Conservation (phyloP, 2,329 filamentous ascomycete species). For the Cercospora beticola region DNA sequence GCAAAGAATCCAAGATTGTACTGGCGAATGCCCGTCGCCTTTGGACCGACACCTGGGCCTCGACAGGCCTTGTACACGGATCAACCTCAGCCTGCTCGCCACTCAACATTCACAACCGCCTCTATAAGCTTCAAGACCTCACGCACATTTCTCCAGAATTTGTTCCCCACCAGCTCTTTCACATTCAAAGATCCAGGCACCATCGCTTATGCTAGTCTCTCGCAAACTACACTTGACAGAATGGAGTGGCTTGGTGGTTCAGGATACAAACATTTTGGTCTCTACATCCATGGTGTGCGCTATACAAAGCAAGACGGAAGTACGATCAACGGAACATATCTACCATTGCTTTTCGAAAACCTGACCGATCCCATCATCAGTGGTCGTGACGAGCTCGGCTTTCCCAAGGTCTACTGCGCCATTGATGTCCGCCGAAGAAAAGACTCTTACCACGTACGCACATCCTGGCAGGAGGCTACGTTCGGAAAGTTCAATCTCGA, state of each 20-base stretch:
- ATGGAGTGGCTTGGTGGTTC: constrained; percentile 62
- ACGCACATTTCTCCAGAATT: constrained; percentile 43
- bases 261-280: constrained; percentile 58
- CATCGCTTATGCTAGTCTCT: constrained; percentile 42
- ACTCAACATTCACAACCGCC: constrained; percentile 40
- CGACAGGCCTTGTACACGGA: constrained; percentile 36
- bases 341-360: constrained; percentile 60
- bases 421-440: constrained; percentile 28
- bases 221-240: constrained; percentile 43
- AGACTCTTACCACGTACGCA: constrained; percentile 17
- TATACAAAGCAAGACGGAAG: constrained; percentile 54
- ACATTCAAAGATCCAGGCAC: constrained; percentile 43
- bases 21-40: constrained; percentile 46
- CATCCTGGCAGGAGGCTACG: constrained; percentile 21
- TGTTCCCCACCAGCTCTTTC: constrained; percentile 41
- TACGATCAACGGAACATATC: constrained; percentile 52
- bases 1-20: constrained; percentile 42
- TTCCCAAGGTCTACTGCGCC: constrained; percentile 51
- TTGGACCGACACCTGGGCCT: constrained; percentile 45
- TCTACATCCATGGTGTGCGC: constrained; percentile 63
- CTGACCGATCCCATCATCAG: constrained; percentile 60
- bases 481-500: constrained; percentile 22
- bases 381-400: constrained; percentile 61
- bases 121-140: constrained; percentile 45
- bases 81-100: not conserved